phyloP scores from a whole-genome alignment of 2,329 filamentous ascomycete genomes.

The Claviceps sp. region DNA sequence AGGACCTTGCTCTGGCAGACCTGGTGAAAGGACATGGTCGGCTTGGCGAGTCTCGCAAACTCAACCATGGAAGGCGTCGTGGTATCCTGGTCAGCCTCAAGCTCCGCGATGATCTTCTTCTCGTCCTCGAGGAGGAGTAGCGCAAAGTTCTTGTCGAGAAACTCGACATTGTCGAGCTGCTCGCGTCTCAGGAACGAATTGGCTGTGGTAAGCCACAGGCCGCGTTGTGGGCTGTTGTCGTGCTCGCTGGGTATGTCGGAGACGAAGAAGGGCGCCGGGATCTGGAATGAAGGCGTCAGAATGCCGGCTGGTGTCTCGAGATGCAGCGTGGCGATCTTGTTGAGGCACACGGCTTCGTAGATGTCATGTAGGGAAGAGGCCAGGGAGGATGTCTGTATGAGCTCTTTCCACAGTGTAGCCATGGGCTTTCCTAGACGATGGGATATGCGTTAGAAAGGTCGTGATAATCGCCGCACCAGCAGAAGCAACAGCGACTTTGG shows the following conservation, averaged over 20 bases:
- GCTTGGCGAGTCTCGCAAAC: constrained; percentile 63
- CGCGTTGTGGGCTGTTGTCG: constrained; percentile 50
- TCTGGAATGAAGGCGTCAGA: constrained; percentile 50
- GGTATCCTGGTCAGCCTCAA: constrained; percentile 65
- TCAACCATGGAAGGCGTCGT: constrained; percentile 67
- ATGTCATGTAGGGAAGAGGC: constrained; percentile 73
- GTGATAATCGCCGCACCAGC: too few relatives aligned
- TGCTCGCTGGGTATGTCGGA: constrained; percentile 57
- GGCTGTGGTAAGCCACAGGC: constrained; percentile 77
- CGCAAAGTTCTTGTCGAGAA: constrained; percentile 75
- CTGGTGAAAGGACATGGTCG: constrained; percentile 56
- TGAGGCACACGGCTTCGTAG: constrained; percentile 67
- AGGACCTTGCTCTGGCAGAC: constrained; percentile 59
- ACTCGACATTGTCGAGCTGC: constrained; percentile 48
- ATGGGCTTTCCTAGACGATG: constrained; percentile 39
- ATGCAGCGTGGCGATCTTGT: constrained; percentile 74
- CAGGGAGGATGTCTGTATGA: constrained; percentile 59
- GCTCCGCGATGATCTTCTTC: constrained; percentile 55
- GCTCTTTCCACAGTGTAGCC: constrained; percentile 55
- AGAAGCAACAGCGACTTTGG: background rate
- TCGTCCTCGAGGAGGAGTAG: constrained; percentile 76
- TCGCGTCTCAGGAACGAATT: constrained; percentile 62
- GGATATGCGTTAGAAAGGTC: background rate
- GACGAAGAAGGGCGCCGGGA: constrained; percentile 54
- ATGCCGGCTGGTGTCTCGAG: constrained; percentile 50